A percentile compares a stretch with the other conserved stretches of the same genome.
Conservation (phyloP, 257 asterid species). For the Solanum virginianum region DNA sequence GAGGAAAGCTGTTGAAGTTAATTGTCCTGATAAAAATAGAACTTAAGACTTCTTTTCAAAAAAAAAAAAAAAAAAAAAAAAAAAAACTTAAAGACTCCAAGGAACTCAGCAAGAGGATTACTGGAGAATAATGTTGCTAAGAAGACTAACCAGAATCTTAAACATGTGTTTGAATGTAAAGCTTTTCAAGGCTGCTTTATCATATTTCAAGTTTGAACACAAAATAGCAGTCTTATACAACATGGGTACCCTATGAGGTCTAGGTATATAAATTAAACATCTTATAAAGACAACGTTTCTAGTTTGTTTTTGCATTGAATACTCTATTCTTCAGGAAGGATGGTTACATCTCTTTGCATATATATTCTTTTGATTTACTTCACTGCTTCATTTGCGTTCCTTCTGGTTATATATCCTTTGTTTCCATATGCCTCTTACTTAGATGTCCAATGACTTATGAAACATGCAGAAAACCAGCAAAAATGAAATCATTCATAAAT, state of each 20-base stretch:
- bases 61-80: neutral
- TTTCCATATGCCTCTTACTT: neutral
- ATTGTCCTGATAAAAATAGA: neutral
- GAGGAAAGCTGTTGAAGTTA: neutral
- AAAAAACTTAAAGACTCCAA: neutral
- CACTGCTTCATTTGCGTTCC: neutral
- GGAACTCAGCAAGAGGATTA: neutral
- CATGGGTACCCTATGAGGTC: neutral
- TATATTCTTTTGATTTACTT: neutral
- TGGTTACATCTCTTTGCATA: neutral
- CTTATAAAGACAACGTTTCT: neutral
- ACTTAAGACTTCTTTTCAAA: neutral
- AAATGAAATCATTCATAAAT: neutral
- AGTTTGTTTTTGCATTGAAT: neutral
- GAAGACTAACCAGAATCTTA: neutral
- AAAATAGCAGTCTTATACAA: neutral
- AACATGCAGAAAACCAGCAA: neutral
- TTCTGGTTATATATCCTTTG: neutral
- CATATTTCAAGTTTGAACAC: neutral
- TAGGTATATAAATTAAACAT: neutral
- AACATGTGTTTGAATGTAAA: neutral
- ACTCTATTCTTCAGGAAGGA: neutral
- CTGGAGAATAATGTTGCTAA: neutral
- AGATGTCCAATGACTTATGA: neutral
- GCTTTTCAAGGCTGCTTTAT: neutral